A percentile compares a stretch with the other conserved stretches of the same genome.
These are phyloP conservation scores for Bipolaris oryzae DNA, from an alignment of 2,329 filamentous ascomycete genomes.

Conservation along the genomic window DNA sequence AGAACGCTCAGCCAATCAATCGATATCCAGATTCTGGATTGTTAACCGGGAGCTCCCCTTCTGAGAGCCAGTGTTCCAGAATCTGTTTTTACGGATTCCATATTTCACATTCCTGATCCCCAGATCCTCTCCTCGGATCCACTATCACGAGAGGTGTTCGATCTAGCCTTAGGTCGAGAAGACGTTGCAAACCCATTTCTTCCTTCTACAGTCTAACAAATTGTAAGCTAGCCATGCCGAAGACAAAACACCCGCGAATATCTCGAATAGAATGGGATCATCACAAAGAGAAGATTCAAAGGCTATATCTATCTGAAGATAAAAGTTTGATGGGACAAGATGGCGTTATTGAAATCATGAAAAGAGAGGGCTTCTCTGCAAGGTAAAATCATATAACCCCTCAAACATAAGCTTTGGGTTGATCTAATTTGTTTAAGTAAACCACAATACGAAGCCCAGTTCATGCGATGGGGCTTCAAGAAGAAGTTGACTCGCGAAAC, in stretches of 20 bases:
- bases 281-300: background rate
- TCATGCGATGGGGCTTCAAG: conserved; percentile 33
- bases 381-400: background rate
- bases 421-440: conserved; percentile 12
- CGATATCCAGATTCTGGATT: background rate
- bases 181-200: background rate
- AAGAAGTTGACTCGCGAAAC: conserved; percentile 28
- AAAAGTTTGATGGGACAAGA: background rate
- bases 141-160: too few relatives aligned
- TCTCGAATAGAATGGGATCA: background rate
- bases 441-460: conserved; percentile 30
- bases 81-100: background rate
- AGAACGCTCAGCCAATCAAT: background rate
- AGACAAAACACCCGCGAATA: background rate
- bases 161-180: background rate
- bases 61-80: background rate
- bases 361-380: background rate
- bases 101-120: background rate
- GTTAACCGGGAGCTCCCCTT: background rate
- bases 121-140: background rate
- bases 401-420: background rate
- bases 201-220: background rate
- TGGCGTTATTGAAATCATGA: background rate
- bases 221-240: background rate
- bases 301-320: background rate